phyloP scores from a whole-genome alignment of 2,329 filamentous ascomycete genomes.

The Cephalotrichum gorgonifer region DNA sequence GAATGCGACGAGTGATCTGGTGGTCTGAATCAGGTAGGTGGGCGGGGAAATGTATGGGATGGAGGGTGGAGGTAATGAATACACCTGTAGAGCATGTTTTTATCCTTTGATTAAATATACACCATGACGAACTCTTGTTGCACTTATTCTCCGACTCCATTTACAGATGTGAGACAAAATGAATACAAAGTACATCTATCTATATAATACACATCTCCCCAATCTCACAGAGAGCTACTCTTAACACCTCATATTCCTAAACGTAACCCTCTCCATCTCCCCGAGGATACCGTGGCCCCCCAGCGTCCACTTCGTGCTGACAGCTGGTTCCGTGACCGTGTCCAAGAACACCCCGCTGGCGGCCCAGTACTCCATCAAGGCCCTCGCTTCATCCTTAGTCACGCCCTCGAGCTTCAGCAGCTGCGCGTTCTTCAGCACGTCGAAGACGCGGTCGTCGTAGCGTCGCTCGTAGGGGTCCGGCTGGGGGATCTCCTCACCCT shows the following conservation, averaged over 20 bases:
- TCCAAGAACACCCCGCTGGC: slow-evolving; percentile 69
- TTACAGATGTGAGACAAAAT: background rate
- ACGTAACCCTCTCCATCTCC: slow-evolving; percentile 64
- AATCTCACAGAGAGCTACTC: background rate
- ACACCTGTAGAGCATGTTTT: background rate
- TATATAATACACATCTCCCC: background rate
- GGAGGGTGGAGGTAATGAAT: background rate
- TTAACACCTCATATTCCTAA: slow-evolving; percentile 38
- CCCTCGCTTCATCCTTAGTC: slow-evolving; percentile 62
- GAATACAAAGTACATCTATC: background rate
- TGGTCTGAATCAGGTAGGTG: no score
- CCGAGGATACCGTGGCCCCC: slow-evolving; percentile 73
- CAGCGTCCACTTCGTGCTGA: slow-evolving; percentile 76
- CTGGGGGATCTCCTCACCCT: slow-evolving; percentile 24
- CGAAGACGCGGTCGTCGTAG: slow-evolving; percentile 48
- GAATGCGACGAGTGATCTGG: background rate
- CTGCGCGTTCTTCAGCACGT: slow-evolving; percentile 36
- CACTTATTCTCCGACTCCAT: background rate
- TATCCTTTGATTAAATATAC: background rate
- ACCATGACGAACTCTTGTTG: background rate
- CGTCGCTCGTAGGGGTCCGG: slow-evolving; percentile 43
- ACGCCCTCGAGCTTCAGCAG: slow-evolving; percentile 56
- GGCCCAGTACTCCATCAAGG: slow-evolving; percentile 89
- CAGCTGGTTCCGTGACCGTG: slow-evolving; percentile 57
- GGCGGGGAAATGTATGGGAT: background rate